These are phyloP conservation scores for Rhodosporidiobolus sp. DNA, from an alignment of 768 basidiomycete species.

Conservation along the genomic window DNA sequence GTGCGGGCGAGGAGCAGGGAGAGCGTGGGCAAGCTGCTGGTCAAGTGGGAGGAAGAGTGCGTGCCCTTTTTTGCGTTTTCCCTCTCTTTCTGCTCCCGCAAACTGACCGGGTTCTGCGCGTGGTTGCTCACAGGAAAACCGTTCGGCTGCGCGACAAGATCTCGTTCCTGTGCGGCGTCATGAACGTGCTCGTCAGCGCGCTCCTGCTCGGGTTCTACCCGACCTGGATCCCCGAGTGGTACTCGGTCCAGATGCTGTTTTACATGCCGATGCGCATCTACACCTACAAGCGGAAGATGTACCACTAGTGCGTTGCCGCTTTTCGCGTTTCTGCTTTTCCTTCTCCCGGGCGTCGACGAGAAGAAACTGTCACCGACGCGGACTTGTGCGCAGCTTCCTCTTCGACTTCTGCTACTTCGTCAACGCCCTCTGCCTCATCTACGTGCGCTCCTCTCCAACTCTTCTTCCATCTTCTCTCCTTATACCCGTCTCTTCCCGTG, in stretches of 20 bases:
- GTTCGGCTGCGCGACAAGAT: constrained; percentile 77
- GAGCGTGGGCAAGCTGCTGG: constrained; percentile 53
- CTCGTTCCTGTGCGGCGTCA: constrained; percentile 90
- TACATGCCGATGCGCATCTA: constrained; percentile 80
- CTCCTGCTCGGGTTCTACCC: constrained; percentile 84
- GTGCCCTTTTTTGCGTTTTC: constrained; percentile 41
- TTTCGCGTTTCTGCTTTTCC: neutral
- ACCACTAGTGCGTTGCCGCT: constrained; percentile 92
- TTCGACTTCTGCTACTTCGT: constrained; percentile 73
- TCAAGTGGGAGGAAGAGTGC: constrained; percentile 82
- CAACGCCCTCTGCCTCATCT: constrained; percentile 85
- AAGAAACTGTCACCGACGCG: neutral
- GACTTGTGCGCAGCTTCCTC: constrained; percentile 24
- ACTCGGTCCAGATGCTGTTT: constrained; percentile 71
- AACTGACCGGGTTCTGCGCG: neutral
- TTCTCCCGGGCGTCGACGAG: too few relatives aligned
- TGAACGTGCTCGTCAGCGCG: constrained; percentile 72
- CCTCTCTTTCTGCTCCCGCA: neutral
- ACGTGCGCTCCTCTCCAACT: constrained; percentile 45
- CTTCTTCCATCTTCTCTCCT: neutral
- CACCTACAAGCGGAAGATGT: constrained; percentile 83
- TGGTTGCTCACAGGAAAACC: constrained; percentile 55
- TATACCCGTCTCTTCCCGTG: neutral
- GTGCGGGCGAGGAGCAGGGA: constrained; percentile 25
- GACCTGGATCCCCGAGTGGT: constrained; percentile 77